Evolutionary conservation across 2,329 filamentous ascomycete species (phyloP), one percentile per base, ranked within the genome.

Genomic region (Ophiocordyceps robertsii): DNA sequence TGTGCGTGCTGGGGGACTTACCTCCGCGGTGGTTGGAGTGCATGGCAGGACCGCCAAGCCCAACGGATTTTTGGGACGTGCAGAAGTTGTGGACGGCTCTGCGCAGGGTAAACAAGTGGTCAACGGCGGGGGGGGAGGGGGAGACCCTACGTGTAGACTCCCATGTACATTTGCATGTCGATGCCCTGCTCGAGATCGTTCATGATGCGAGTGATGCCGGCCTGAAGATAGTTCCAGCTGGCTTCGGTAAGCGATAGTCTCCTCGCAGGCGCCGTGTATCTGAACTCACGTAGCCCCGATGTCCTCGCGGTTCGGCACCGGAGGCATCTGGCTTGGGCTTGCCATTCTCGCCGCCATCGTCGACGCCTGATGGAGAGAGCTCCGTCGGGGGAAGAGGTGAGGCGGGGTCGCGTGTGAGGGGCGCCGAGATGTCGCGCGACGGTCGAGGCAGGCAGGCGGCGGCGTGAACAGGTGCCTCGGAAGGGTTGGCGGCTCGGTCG

Each of bases 21-120:
- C 85, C 85, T 62, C 88, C 88, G 48, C 62, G 60, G 54, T 68
- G 58, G 44, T 56, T 61, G 3, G 56, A 55, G n/a, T 62, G 57
- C 56, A 62, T 61, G 21, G 58, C 55, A n/a, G 61, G 58, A 13
- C 58, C 56, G 13, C 64, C 65, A 41, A 75, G 70, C n/a, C 77
- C 75, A 37, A 89, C 80, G 1, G 87, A 87, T 62, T 96, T 96
- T 63, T 96, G 92, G 21, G 92, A 95, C 44, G 92, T 98, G 63
- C 92, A 98, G 64, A 98, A 98, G 68, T 98, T 95, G 68, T 98
- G 92, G 40, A 98, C 92, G 47, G 89, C 88, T 42, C 74, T 89
- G 60, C 43, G 40, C 38, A 38, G 33, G 17, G 39, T 53, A 29
- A 39, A 19, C 32, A 37, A 27, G 19, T 12, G 19, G 21, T 37